A percentile compares a stretch with the other conserved stretches of the same genome.
These are phyloP conservation scores for Aspergillus indologenus DNA, from an alignment of 495 filamentous ascomycete genomes.

Conservation along the genomic window DNA sequence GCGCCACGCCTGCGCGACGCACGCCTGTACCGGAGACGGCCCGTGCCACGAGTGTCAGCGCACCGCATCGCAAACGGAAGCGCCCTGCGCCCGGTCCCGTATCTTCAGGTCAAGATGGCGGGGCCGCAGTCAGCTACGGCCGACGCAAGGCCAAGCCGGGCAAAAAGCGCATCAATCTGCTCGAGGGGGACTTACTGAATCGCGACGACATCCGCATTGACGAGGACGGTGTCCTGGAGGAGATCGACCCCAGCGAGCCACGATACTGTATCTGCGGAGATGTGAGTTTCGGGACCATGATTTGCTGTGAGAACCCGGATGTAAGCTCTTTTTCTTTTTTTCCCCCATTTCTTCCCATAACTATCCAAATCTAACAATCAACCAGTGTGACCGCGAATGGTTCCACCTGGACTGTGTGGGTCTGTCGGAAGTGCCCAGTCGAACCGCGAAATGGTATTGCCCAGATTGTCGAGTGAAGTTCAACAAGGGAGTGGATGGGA, in stretches of 20 bases:
- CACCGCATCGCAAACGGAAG: constrained; percentile 53
- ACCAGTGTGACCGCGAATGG: constrained; percentile 74
- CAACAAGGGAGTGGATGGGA: constrained; percentile 48
- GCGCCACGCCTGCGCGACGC: constrained; percentile 46
- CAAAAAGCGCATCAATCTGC: constrained; percentile 49
- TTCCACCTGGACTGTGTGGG: constrained; percentile 91
- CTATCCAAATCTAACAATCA: constrained; percentile 12
- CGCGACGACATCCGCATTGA: constrained; percentile 45
- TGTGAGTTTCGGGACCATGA: constrained; percentile 93
- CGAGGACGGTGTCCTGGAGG: constrained; percentile 55
- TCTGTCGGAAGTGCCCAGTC: constrained; percentile 66
- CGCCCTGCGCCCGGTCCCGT: constrained; percentile 76
- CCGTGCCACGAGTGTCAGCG: constrained; percentile 46
- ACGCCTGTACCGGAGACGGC: constrained; percentile 52
- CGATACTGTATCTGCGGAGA: constrained; percentile 88
- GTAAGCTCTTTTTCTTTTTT: constrained; percentile 56
- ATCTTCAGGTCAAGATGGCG: constrained; percentile 64
- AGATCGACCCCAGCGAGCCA: constrained; percentile 83
- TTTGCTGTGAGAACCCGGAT: constrained; percentile 86
- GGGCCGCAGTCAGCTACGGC: constrained; percentile 71
- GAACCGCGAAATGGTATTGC: constrained; percentile 91
- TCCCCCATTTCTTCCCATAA: constrained; percentile 4
- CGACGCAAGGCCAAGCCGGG: constrained; percentile 74
- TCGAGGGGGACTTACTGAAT: constrained; percentile 21
- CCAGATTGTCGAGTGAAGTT: constrained; percentile 75